Base-by-base conservation (phyloP, 805 yeast species). In the Hanseniaspora jakobsenii region DNA sequence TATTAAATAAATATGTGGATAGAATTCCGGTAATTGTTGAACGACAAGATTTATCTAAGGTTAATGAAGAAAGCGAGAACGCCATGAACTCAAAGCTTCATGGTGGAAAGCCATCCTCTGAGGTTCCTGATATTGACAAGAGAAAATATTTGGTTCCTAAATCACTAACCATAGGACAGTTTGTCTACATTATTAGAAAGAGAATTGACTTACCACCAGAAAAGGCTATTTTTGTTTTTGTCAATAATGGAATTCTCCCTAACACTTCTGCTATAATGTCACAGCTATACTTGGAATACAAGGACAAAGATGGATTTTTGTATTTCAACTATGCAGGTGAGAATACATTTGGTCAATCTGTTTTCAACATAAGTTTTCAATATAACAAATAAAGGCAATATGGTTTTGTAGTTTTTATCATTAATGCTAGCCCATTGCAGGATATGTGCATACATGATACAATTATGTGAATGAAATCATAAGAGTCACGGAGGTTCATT, bases 241-340 rank as follows among this genome's bases (percentile, higher is more conserved):
- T 91, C 51, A 89, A 91, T 60, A 98, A 91, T 62, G 45, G 45
- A 12, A 86, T 91, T 47, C 72, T 91, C 54, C 98, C 98, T 9
- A 97, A 97, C 37, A 91, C 98, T 2, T 96, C 97, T 17, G 94
- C 97, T 14, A 73, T 91, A 53, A 85, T 91, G 91, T 81, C 94
- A 55, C 74, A 91, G 19, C 81, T 91, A 51, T 91, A 91, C 60
- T 94, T 87, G 57, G 96, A 91, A 63, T 95, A 91, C 65, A 86
- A 86, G 66, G 98, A 91, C 60, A 89, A 89, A 59, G 98, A 91
- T 62, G 98, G 98, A 29, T 91, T 91, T 65, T 75, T 91, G 58
- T 91, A 91, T 65, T 89, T 91, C 52, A 75, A 94, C 51, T 89
- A 89, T 67, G 83, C 95, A 6, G 97, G 98, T 38, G 98, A 91